Percentiles rank a stretch among this genome's conserved stretches.
phyloP scores from a whole-genome alignment of 2,329 filamentous ascomycete species.

The Rutstroemia sydowiana region DNA sequence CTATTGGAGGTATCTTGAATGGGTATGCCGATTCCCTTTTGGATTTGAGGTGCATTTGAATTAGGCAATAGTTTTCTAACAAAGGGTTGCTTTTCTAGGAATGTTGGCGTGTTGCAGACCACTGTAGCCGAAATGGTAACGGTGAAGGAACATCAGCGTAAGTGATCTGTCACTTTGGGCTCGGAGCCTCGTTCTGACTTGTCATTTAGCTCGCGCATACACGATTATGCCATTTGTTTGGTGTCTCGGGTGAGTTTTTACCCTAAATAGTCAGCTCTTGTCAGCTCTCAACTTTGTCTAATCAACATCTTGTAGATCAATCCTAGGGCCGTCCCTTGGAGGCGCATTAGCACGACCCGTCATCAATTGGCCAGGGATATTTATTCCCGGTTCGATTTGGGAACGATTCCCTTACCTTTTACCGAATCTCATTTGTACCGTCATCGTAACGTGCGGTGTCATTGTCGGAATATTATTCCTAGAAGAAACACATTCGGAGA shows the following conservation, averaged over 20 bases:
- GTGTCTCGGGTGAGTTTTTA: constrained; percentile 70
- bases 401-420: constrained; percentile 83
- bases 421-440: constrained; percentile 82
- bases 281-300: constrained; percentile 5
- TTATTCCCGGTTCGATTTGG: constrained; percentile 68
- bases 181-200: constrained; percentile 29
- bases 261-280: constrained; percentile 5
- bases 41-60: neutral
- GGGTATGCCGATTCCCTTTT: constrained; percentile 50
- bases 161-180: constrained; percentile 32
- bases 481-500: constrained; percentile 85
- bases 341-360: constrained; percentile 84
- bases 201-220: constrained; percentile 69
- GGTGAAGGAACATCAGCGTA: constrained; percentile 85
- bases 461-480: constrained; percentile 76
- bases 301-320: constrained; percentile 51
- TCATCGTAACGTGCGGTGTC: constrained; percentile 69
- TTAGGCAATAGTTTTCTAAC: constrained; percentile 14
- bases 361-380: constrained; percentile 68
- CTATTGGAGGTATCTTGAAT: constrained; percentile 84
- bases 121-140: constrained; percentile 92
- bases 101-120: constrained; percentile 91
- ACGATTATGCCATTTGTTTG: constrained; percentile 98
- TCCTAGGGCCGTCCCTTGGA: constrained; percentile 85
- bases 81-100: constrained; percentile 43